Conservation (phyloP, 805 yeast genomes). For the Candida sakaeoensis region DNA sequence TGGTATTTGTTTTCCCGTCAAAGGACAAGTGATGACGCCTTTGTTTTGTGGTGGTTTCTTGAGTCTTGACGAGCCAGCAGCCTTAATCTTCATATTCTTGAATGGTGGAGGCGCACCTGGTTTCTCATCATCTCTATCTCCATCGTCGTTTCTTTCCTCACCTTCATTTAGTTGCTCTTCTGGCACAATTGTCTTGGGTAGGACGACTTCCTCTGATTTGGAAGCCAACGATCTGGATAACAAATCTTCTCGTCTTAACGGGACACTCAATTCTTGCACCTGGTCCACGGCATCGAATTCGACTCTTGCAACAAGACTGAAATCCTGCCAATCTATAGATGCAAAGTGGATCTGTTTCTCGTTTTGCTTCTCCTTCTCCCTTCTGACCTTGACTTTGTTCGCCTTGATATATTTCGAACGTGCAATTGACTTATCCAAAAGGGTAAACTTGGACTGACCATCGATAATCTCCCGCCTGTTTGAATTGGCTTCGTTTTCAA, state of each 20-base stretch:
- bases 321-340: conserved; percentile 85
- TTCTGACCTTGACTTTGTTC: conserved; percentile 26
- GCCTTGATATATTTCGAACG: conserved; percentile 54
- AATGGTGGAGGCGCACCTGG: conserved; percentile 15
- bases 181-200: conserved; percentile 6
- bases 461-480: conserved; percentile 11
- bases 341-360: conserved; percentile 54
- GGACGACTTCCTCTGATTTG: conserved; percentile 29
- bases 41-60: conserved; percentile 24
- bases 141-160: too few relatives aligned
- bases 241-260: conserved; percentile 56
- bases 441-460: conserved; percentile 18
- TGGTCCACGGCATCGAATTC: conserved; percentile 61
- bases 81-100: conserved; percentile 60
- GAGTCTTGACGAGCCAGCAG: conserved; percentile 68
- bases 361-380: conserved; percentile 31
- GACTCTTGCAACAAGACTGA: conserved; percentile 65
- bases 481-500: conserved; percentile 4
- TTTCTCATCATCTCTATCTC: too few relatives aligned
- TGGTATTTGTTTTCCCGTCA: conserved; percentile 67
- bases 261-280: conserved; percentile 51
- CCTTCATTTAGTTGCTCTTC: conserved; percentile 2
- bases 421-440: conserved; percentile 45
- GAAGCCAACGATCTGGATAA: conserved; percentile 59
- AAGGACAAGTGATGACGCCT: conserved; percentile 64